Evolutionary conservation across 2,329 filamentous ascomycete species (phyloP), one percentile per base, ranked within the genome.

Genomic region (Penicillium sp.): DNA sequence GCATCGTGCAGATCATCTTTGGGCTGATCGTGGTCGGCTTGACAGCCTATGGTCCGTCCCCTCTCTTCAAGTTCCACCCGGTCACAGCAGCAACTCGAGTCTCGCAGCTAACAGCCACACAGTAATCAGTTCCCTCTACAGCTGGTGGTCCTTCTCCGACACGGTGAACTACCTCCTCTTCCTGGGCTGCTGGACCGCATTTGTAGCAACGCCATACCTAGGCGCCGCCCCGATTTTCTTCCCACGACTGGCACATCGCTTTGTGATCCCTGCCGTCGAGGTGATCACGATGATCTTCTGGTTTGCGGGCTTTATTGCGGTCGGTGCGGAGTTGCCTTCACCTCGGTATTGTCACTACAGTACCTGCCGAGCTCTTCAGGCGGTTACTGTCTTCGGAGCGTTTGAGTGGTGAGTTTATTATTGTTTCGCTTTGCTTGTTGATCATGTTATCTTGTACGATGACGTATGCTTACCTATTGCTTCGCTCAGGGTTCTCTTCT

Each of bases 301-400:
- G 91, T 94, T 97, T 67, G 86, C 88, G 0, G 91, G 90, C 6
- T 88, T 91, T 63, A 86, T 95, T 59, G 90, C 90, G 0, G 73
- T 92, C 9, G 90, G 88, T 0, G 86, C 85, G 17, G 78, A 79
- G 49, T 73, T 91, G 51, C 82, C 82, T 46, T 78, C 82, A 13
- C 75, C 83, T 0, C 72, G 68, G 7, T 75, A 80, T 50, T 86
- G 84, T 65, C 78, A 75, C 34, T 76, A 78, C 34, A 75, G 71
- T 15, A 78, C 76, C 13, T 92, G 89, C 70, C 77, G 78, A 37
- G 75, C 81, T 9, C 74, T 81, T 7, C 84, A 88, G 72, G 78
- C 78, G 13, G 75, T 75, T 4, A 71, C 73, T 15, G 75, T 77
- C 3, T 78, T 81, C 64, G 76, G 69, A 0, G 72, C 76, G 36